Percentiles rank a stretch among this genome's conserved stretches.
Evolutionary conservation across 2,329 filamentous ascomycete genomes (phyloP).

Genomic region (Bipolaris victoriae): DNA sequence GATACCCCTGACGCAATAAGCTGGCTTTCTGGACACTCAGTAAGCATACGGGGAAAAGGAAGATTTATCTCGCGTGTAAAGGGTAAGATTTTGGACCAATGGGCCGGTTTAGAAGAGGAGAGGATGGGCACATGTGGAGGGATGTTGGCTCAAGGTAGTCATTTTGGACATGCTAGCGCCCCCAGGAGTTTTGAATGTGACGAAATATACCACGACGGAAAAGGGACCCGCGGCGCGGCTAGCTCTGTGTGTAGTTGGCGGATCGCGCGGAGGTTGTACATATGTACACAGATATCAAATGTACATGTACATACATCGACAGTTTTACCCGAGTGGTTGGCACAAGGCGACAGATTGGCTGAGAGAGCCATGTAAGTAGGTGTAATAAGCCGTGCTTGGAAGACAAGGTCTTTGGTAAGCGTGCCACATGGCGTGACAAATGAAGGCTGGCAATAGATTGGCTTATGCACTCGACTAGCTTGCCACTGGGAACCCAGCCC

Average conservation of each 20-base stretch:
- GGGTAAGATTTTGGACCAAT: constrained; percentile 5
- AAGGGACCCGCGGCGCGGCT: not conserved
- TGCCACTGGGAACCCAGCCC: not conserved
- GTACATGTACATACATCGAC: not conserved
- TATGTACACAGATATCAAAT: not conserved
- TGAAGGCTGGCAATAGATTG: not conserved
- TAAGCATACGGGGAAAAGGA: constrained; percentile 9
- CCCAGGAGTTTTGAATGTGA: not conserved
- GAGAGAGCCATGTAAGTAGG: not conserved
- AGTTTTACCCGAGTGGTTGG: not conserved
- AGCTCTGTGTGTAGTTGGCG: not conserved
- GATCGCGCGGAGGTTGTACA: constrained; percentile 12
- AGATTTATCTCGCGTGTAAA: constrained; percentile 5
- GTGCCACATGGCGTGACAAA: not conserved
- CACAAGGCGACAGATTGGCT: not conserved
- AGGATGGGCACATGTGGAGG: constrained; percentile 3
- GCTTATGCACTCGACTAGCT: not conserved
- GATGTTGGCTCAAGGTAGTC: not conserved
- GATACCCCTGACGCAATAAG: constrained; percentile 16
- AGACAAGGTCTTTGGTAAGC: not conserved
- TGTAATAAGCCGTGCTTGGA: too few relatives aligned
- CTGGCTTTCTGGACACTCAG: constrained; percentile 8
- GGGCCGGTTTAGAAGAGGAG: constrained; percentile 4
- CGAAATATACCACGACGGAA: constrained; percentile 1
- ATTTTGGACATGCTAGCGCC: not conserved